phyloP scores from a whole-genome alignment of 2,329 filamentous ascomycete genomes.

The Geosmithia flava region DNA sequence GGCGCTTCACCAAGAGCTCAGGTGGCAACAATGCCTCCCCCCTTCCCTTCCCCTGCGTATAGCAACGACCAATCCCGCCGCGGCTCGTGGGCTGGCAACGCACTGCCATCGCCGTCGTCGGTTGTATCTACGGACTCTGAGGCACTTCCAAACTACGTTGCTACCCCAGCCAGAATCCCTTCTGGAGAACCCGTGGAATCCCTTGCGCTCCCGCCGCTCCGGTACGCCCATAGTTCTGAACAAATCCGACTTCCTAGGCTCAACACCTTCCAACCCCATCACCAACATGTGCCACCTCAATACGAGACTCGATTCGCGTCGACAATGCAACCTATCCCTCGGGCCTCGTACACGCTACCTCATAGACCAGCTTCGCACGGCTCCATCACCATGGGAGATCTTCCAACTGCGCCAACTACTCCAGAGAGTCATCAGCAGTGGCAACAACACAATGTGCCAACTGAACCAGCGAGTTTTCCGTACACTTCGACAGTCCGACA shows the following conservation, averaged over 20 bases:
- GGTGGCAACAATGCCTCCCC: too few species aligned
- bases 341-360: not conserved
- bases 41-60: not conserved
- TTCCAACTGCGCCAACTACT: slow-evolving; percentile 21
- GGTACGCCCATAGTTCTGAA: too few species aligned
- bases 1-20: not conserved
- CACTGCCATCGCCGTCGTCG: not conserved
- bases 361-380: not conserved
- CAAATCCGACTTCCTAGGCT: too few species aligned
- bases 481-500: too few species aligned
- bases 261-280: too few species aligned
- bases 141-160: not conserved
- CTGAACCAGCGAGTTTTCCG: not conserved
- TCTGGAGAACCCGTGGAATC: too few species aligned
- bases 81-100: not conserved
- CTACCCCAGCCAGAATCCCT: not conserved
- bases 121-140: not conserved
- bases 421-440: slow-evolving; percentile 7
- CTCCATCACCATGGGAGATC: not conserved
- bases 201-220: too few species aligned
- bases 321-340: not conserved
- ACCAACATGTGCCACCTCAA: too few species aligned
- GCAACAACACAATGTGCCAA: not conserved
- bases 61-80: not conserved
- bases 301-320: too few species aligned